Percentiles rank a stretch among this genome's conserved stretches.
Conservation (phyloP, 345 rosid genomes). For the Acer negundo region DNA sequence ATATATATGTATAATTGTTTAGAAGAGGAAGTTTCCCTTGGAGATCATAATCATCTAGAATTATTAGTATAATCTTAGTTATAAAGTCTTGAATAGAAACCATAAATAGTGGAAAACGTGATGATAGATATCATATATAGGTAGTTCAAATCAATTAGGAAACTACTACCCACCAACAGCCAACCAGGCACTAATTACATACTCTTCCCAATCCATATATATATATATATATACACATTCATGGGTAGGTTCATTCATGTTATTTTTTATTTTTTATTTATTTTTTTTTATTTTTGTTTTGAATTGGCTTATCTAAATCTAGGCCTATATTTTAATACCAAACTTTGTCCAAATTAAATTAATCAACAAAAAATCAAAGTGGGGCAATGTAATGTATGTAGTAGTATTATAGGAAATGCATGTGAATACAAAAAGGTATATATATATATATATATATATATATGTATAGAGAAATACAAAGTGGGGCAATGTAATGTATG, state of each 20-base stretch:
- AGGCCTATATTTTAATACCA: neutral
- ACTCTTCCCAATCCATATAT: neutral
- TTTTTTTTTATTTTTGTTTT: too few species aligned
- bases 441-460: too few species aligned
- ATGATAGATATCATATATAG: conserved; percentile 18
- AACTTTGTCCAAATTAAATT: neutral
- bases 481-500: too few species aligned
- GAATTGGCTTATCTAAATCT: neutral
- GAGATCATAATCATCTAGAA: conserved; percentile 26
- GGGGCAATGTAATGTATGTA: too few species aligned
- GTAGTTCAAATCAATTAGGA: conserved; percentile 35
- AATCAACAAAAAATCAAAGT: too few species aligned
- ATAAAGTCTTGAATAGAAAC: conserved; percentile 40
- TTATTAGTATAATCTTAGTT: conserved; percentile 25
- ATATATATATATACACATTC: too few species aligned
- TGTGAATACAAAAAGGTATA: too few species aligned
- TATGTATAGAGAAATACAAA: too few species aligned
- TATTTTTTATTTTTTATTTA: too few species aligned
- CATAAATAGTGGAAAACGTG: conserved; percentile 32
- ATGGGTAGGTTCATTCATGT: neutral
- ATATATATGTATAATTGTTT: neutral
- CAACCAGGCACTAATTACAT: conserved; percentile 25
- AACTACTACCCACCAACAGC: conserved; percentile 27
- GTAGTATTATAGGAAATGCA: too few species aligned
- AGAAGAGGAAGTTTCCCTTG: neutral